phyloP scores from a whole-genome alignment of 2,329 filamentous ascomycete species.

The Microcyclospora tardicrescens region DNA sequence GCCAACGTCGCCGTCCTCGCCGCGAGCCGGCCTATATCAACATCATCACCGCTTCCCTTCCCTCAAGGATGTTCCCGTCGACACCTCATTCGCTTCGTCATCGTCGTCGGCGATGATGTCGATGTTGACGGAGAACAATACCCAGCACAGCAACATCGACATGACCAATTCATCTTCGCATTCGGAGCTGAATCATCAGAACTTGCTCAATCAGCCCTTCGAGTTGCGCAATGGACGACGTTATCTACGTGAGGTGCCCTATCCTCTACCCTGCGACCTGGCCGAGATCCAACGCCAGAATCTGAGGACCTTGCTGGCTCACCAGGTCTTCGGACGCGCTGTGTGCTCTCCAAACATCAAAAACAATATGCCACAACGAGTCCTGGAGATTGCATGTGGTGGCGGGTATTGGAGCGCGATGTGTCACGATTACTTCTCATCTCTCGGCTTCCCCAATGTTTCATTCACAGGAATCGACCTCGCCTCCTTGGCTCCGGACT shows the following conservation, averaged over 20 bases:
- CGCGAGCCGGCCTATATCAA: too few relatives aligned
- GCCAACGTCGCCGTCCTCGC: too few relatives aligned
- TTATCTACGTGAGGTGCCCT: conserved; percentile 67
- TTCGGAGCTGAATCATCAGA: conserved; percentile 4
- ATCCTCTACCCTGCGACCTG: conserved; percentile 82
- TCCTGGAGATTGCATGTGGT: conserved; percentile 80
- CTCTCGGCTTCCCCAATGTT: conserved; percentile 54
- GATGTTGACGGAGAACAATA: conserved; percentile 2
- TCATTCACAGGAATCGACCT: conserved; percentile 76
- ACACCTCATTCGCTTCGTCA: neutral
- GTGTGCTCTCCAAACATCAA: conserved; percentile 58
- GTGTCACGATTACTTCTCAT: conserved; percentile 67
- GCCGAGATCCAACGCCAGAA: conserved; percentile 79
- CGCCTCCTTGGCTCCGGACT: conserved; percentile 53
- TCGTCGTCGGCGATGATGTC: conserved; percentile 2
- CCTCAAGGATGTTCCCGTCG: too few relatives aligned
- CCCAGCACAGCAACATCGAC: conserved; percentile 2
- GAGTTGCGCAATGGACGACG: conserved; percentile 64
- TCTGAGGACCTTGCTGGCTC: conserved; percentile 66
- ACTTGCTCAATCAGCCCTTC: conserved; percentile 8
- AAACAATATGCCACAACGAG: conserved; percentile 56
- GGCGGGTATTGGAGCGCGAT: conserved; percentile 81
- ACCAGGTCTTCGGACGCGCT: conserved; percentile 68
- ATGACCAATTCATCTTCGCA: conserved; percentile 7
- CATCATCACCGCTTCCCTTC: too few relatives aligned